Evolutionary conservation across 768 basidiomycete species (phyloP), one percentile per base, ranked within the genome.

Genomic region (Ephemerocybe angulata): DNA sequence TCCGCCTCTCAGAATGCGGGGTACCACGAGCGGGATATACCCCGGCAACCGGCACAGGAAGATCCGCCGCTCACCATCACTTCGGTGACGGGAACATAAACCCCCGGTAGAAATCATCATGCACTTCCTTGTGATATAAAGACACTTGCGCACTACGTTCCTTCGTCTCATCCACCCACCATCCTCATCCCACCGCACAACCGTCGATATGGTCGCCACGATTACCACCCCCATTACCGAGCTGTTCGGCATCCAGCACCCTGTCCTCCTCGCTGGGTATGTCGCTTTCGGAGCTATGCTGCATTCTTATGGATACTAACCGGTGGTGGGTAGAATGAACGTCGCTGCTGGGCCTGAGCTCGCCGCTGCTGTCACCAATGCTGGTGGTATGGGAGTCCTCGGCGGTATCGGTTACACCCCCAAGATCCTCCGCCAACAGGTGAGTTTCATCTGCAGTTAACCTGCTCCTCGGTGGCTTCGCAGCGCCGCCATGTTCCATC

Each of bases 361-460:
- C 24, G 93, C 93, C 17, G 94, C 93, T 37, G 93, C 91, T 35
- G 93, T 96, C 54, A 92, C 91, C 41, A 97, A 96, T 63, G 94
- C 93, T 25, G 93, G 94, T 46, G 94, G 94, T 50, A 62, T 97
- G 40, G 94, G 94, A 58, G 92, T 96, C 50, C 92, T 98, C 57
- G 94, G 94, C 33, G 94, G 94, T 52, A 77, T 88, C 29, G 90
- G 90, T 0, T 93, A 88, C 66, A 91, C 92, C 2, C 89, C 89
- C 21, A 89, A 88, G 69, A 77, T 90, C 49, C 79, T 93, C 22
- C 82, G 87, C 41, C 76, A 81, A 62, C 92, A 93, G 78, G 90
- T 90, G 58, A 55, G 76, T 53, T 28, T 24, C 35, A 15, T 11
- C 29, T 42, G 29, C 7, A 2, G 27, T 43, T 25, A 33, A 3